A percentile compares a stretch with the other conserved stretches of the same genome.
These are phyloP conservation scores for Akanthomyces uredinophilus DNA, from an alignment of 2,329 filamentous ascomycete genomes.

Conservation along the genomic window DNA sequence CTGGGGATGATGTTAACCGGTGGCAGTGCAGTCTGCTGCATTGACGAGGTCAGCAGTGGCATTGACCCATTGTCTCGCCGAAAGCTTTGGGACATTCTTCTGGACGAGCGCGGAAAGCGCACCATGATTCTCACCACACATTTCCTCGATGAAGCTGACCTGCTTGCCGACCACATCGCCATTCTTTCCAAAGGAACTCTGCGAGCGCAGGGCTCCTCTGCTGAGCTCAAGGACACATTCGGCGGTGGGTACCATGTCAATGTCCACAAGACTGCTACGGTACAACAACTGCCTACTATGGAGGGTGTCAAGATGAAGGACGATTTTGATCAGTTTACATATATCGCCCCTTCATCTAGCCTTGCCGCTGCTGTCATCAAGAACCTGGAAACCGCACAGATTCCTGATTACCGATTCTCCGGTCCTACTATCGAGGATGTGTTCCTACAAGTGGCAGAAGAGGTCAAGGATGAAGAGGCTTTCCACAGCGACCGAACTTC, in stretches of 20 bases:
- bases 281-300: constrained; percentile 45
- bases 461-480: constrained; percentile 55
- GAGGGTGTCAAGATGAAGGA: constrained; percentile 52
- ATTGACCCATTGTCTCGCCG: constrained; percentile 80
- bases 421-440: constrained; percentile 92
- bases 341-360: constrained; percentile 63
- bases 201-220: constrained; percentile 77
- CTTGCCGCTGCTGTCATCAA: constrained; percentile 68
- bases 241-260: constrained; percentile 83
- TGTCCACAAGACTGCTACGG: constrained; percentile 54
- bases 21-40: constrained; percentile 79
- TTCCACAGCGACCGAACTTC: constrained; percentile 22
- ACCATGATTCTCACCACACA: constrained; percentile 89
- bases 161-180: constrained; percentile 82
- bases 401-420: constrained; percentile 77
- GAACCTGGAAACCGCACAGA: constrained; percentile 58
- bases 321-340: constrained; percentile 67
- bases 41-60: constrained; percentile 87
- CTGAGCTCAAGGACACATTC: constrained; percentile 74
- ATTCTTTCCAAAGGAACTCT: constrained; percentile 81
- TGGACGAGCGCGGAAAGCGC: constrained; percentile 74
- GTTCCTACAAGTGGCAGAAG: constrained; percentile 79
- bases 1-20: constrained; percentile 94
- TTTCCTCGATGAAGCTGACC: constrained; percentile 88
- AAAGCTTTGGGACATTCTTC: constrained; percentile 91